These are phyloP conservation scores for Metschnikowia santaceciliae DNA, from an alignment of 805 yeast species.

Conservation along the genomic window DNA sequence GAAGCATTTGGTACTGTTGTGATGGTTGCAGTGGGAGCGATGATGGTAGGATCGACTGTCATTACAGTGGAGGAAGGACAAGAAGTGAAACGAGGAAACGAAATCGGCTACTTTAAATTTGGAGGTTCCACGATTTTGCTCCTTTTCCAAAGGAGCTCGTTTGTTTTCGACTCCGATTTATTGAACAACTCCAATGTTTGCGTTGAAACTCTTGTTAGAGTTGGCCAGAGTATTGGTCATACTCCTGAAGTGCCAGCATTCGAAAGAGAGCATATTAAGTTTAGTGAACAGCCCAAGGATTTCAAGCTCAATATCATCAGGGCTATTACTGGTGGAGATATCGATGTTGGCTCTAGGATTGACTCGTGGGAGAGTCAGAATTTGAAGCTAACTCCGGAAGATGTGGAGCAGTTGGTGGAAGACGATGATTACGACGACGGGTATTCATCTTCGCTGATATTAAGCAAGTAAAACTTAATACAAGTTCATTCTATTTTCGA, in stretches of 20 bases:
- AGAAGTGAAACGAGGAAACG: slow-evolving; percentile 63
- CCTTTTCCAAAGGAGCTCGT: slow-evolving; percentile 49
- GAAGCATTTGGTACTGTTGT: slow-evolving; percentile 73
- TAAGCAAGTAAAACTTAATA: neutral
- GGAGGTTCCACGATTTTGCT: slow-evolving; percentile 89
- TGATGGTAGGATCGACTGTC: slow-evolving; percentile 96
- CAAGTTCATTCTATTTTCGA: neutral
- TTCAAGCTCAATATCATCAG: slow-evolving; percentile 49
- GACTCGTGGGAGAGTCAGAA: slow-evolving; percentile 38
- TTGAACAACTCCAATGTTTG: slow-evolving; percentile 60
- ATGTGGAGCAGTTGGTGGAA: slow-evolving; percentile 18
- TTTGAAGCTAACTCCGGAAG: slow-evolving; percentile 22
- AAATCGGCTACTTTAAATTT: slow-evolving; percentile 90
- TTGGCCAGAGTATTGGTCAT: slow-evolving; percentile 93
- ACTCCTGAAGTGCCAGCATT: slow-evolving; percentile 45
- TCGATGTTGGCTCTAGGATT: slow-evolving; percentile 26
- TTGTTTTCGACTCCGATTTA: slow-evolving; percentile 72
- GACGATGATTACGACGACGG: slow-evolving; percentile 16
- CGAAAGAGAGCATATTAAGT: slow-evolving; percentile 43
- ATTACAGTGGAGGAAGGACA: slow-evolving; percentile 64
- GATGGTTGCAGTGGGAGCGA: slow-evolving; percentile 87
- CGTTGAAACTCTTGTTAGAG: slow-evolving; percentile 79
- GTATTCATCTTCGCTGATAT: neutral
- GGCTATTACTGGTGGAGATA: slow-evolving; percentile 55
- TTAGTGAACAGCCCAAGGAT: slow-evolving; percentile 45